Conservation (phyloP, 805 yeast species). For the Middelhovenomyces tepae region DNA sequence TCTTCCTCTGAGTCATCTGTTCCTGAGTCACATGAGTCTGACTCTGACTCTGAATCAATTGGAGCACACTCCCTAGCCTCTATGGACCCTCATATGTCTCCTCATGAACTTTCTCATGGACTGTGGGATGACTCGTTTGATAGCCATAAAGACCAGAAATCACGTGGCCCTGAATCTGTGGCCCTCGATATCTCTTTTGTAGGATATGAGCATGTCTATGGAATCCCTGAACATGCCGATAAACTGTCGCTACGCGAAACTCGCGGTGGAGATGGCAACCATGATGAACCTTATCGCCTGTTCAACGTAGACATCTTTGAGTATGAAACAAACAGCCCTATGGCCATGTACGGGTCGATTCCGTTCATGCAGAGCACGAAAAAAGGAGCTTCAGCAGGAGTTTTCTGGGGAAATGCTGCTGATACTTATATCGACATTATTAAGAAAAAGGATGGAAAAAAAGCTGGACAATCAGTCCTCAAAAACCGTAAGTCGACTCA, state of each 20-base stretch:
- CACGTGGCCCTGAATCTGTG: slow-evolving; percentile 71
- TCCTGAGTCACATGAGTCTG: too few species aligned
- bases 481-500: slow-evolving; percentile 24
- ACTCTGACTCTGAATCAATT: too few species aligned
- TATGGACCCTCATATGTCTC: slow-evolving; percentile 28
- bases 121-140: slow-evolving; percentile 72
- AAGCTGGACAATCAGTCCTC: too few species aligned
- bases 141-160: slow-evolving; percentile 51
- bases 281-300: slow-evolving; percentile 69
- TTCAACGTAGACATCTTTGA: slow-evolving; percentile 94
- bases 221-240: slow-evolving; percentile 97
- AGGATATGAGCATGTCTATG: slow-evolving; percentile 61
- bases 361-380: slow-evolving; percentile 75
- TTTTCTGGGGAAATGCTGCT: slow-evolving; percentile 89
- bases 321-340: slow-evolving; percentile 69
- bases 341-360: slow-evolving; percentile 93
- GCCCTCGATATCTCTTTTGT: slow-evolving; percentile 66
- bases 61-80: too few species aligned
- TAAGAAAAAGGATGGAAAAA: slow-evolving; percentile 15
- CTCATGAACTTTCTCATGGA: slow-evolving; percentile 52
- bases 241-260: slow-evolving; percentile 69
- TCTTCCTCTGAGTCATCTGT: too few species aligned
- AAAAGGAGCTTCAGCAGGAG: slow-evolving; percentile 51
- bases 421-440: slow-evolving; percentile 81
- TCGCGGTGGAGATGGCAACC: slow-evolving; percentile 23